These are phyloP conservation scores for Cicer chorassanicum DNA, from an alignment of 306 rosid genomes.

Conservation along the genomic window DNA sequence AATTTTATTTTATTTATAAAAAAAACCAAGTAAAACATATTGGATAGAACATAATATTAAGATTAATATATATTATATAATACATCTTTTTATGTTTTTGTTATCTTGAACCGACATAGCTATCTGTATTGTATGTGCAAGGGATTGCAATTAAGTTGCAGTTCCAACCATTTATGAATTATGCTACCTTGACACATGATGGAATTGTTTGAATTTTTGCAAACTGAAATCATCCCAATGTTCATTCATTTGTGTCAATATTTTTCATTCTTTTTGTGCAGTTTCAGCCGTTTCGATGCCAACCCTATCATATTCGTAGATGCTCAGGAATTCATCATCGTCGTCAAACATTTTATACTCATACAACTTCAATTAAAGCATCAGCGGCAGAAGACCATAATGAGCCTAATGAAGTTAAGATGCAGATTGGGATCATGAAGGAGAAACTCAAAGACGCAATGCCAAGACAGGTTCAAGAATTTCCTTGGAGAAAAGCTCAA, in stretches of 20 bases:
- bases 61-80: not conserved
- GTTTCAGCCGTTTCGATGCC: slow-evolving; percentile 48
- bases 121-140: not conserved
- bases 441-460: slow-evolving; percentile 48
- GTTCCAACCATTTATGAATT: slow-evolving; percentile 9
- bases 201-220: not conserved
- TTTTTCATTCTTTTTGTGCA: slow-evolving; percentile 36
- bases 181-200: slow-evolving; percentile 5
- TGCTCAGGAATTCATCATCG: slow-evolving; percentile 34
- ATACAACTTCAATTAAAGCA: slow-evolving; percentile 42
- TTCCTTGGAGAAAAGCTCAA: slow-evolving; percentile 57
- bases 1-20: too few species aligned
- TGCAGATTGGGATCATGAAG: slow-evolving; percentile 42
- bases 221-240: not conserved
- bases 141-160: slow-evolving; percentile 26
- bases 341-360: slow-evolving; percentile 31
- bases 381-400: slow-evolving; percentile 49
- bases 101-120: not conserved
- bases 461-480: slow-evolving; percentile 50
- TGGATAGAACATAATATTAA: not conserved
- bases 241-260: slow-evolving; percentile 16
- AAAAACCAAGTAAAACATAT: not conserved
- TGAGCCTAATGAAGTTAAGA: slow-evolving; percentile 46
- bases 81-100: not conserved
- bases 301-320: slow-evolving; percentile 36